phyloP scores from a whole-genome alignment of 441 rosid species.

The Erysimum cheiri region DNA sequence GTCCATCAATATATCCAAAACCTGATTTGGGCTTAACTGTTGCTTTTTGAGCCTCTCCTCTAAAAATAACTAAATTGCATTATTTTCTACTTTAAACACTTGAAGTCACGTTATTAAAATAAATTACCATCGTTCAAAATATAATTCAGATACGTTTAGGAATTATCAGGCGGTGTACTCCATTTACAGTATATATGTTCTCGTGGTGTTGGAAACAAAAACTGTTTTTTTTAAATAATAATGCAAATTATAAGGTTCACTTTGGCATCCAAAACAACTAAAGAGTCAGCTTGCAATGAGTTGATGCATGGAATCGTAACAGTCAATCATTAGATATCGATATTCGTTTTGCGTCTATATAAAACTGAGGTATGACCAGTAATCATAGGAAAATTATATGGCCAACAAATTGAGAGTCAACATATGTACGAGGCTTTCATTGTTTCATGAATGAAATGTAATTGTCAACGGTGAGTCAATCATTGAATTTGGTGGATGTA shows the following conservation, averaged over 20 bases:
- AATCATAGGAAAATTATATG: background rate
- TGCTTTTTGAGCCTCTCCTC: too few relatives aligned
- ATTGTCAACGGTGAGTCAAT: conserved; percentile 3
- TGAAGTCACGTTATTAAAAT: background rate
- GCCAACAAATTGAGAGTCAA: background rate
- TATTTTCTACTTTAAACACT: background rate
- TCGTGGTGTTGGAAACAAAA: background rate
- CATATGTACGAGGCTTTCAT: background rate
- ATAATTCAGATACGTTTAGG: background rate
- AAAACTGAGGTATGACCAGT: background rate
- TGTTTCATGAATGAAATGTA: background rate
- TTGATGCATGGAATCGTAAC: background rate
- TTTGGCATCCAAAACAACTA: background rate
- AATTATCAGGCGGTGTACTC: background rate
- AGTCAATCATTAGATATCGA: background rate
- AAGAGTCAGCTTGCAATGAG: background rate
- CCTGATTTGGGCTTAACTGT: too few relatives aligned
- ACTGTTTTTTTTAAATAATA: background rate
- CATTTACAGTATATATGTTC: too few relatives aligned
- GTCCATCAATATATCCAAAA: too few relatives aligned
- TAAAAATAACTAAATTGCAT: background rate
- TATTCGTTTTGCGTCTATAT: background rate
- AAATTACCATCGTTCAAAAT: background rate
- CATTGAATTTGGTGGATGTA: conserved; percentile 4
- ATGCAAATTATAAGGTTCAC: background rate